A percentile compares a stretch with the other conserved stretches of the same genome.
Conservation (phyloP, 345 rosid genomes). For the Eutrema yunnanense region DNA sequence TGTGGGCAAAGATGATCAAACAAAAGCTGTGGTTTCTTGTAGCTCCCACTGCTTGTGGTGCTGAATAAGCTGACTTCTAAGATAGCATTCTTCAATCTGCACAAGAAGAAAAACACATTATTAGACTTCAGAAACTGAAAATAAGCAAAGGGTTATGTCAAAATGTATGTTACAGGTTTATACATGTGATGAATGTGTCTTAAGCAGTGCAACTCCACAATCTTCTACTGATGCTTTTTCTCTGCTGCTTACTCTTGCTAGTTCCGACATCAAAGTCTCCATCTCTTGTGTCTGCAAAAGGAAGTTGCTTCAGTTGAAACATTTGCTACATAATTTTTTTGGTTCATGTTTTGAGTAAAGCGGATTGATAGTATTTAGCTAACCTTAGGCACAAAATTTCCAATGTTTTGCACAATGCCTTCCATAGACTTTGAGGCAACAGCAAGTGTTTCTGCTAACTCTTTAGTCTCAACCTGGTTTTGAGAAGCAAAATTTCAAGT, state of each 20-base stretch:
- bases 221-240: conserved; percentile 66
- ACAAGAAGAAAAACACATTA: neutral
- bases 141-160: neutral
- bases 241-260: conserved; percentile 55
- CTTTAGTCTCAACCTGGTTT: conserved; percentile 53
- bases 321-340: neutral
- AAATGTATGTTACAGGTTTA: neutral
- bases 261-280: conserved; percentile 58
- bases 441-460: conserved; percentile 53
- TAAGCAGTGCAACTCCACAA: conserved; percentile 49
- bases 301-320: neutral
- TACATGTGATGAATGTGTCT: conserved; percentile 54
- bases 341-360: neutral
- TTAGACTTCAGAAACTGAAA: neutral
- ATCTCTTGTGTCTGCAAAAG: conserved; percentile 58
- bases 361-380: neutral
- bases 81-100: conserved; percentile 78
- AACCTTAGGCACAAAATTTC: conserved; percentile 58
- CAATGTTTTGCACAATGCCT: conserved; percentile 36
- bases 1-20: neutral
- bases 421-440: conserved; percentile 60
- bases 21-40: neutral
- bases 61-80: conserved; percentile 62
- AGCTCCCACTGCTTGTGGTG: conserved; percentile 13
- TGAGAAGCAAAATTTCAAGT: neutral